Conservation (phyloP, 331 rosid species). For the Dryas integrifolia region DNA sequence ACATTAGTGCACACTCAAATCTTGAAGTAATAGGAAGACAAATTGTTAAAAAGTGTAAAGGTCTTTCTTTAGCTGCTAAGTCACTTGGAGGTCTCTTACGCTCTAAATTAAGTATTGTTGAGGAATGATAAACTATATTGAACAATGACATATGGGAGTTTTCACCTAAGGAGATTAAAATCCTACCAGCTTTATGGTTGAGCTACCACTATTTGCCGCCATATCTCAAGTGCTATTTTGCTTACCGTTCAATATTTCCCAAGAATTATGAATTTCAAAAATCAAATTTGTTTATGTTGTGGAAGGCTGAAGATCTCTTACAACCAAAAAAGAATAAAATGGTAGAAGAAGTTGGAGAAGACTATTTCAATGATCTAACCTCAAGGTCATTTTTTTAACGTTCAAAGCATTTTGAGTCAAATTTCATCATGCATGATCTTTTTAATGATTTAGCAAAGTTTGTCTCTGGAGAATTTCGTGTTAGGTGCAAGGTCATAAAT, state of each 20-base stretch:
- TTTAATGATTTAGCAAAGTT: slow-evolving; percentile 8
- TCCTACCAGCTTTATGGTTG: too few species aligned
- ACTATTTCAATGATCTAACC: background rate
- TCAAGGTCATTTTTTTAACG: slow-evolving; percentile 16
- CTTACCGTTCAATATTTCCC: slow-evolving; percentile 7
- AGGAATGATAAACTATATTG: too few species aligned
- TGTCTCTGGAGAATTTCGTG: slow-evolving; percentile 1
- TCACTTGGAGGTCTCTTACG: slow-evolving; percentile 10
- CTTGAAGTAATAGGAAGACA: too few species aligned
- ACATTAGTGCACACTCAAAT: too few species aligned
- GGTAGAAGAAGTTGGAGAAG: background rate
- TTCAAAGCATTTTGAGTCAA: background rate
- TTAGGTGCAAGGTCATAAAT: background rate
- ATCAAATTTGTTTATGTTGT: background rate
- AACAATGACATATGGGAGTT: too few species aligned
- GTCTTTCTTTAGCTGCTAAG: slow-evolving; percentile 7
- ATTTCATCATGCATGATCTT: slow-evolving; percentile 18
- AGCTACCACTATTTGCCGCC: slow-evolving; percentile 17
- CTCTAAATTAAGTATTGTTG: background rate
- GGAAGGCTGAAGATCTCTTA: slow-evolving; percentile 14
- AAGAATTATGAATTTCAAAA: background rate
- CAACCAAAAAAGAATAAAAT: background rate
- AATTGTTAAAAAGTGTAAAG: background rate
- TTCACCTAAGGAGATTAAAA: too few species aligned
- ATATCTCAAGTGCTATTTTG: slow-evolving; percentile 7